Conservation (phyloP, 352 stramenopile species). For the Phytophthora sojae region DNA sequence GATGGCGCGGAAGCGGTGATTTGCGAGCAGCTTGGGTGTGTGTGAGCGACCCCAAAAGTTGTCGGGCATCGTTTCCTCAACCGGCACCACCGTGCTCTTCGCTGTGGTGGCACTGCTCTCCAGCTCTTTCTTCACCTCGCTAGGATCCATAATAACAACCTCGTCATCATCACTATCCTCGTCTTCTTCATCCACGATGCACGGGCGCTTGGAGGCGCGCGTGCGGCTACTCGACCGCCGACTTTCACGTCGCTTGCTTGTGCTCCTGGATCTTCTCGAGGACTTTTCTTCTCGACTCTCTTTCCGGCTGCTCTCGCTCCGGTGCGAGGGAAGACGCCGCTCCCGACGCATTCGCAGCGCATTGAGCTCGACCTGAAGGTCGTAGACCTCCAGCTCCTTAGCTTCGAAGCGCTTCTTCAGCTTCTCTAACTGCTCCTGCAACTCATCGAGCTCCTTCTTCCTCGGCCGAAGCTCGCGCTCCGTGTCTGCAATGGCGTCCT, state of each 20-base stretch:
- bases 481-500: conserved; percentile 54
- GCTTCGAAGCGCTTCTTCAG: conserved; percentile 50
- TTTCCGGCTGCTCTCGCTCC: conserved; percentile 15
- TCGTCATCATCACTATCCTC: conserved; percentile 61
- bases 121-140: conserved; percentile 50
- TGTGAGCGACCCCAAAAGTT: conserved; percentile 79
- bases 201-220: conserved; percentile 60
- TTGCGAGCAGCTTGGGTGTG: conserved; percentile 71
- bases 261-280: conserved; percentile 33
- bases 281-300: not conserved
- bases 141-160: conserved; percentile 60
- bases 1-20: conserved; percentile 67
- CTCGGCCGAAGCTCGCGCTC: conserved; percentile 54
- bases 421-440: conserved; percentile 49
- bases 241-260: conserved; percentile 30
- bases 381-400: conserved; percentile 73
- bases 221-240: conserved; percentile 40
- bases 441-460: conserved; percentile 50
- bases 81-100: conserved; percentile 37
- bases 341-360: conserved; percentile 64
- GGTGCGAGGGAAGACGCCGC: conserved; percentile 30
- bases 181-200: conserved; percentile 76
- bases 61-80: conserved; percentile 63
- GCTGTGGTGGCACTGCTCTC: conserved; percentile 11
- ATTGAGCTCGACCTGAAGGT: conserved; percentile 72